Evolutionary conservation across 768 basidiomycete species (phyloP), one percentile per base, ranked within the genome.

Genomic region (Boletus reticuloceps): DNA sequence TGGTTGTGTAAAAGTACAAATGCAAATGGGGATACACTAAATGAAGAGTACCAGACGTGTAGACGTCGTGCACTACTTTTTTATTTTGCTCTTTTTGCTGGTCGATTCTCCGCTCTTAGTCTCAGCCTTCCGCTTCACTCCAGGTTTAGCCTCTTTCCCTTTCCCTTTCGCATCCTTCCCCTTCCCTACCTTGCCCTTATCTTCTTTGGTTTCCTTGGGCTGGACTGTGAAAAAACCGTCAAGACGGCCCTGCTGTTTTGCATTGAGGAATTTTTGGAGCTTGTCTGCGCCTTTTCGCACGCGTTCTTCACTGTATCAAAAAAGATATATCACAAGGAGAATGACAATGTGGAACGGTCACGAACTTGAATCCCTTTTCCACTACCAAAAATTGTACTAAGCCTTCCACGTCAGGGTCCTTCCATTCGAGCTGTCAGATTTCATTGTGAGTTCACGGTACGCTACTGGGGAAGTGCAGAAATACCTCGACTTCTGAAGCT

Each of bases 361-460:
- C 32, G 54, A 60, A 97, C 96, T 88, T 96, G 84, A 99, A 99
- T 7, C 97, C 97, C 69, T 99, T 98, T 67, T 98, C 91, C 37
- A 75, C 84, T 16, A 98, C 95, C 22, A 99, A 70, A 74, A 98
- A 99, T 43, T 98, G 83, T 6, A 99, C 86, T 5, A 99, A 78
- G 8, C 95, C 96, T 8, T 98, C 94, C 2, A 94, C 77, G 60
- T 99, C 94, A 2, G 97, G 97, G 56, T 81, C 81, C 54, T 84
- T 91, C 97, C 97, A 99, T 61, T 96, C 94, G 40, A 98, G 79
- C 94, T 97, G 65, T 7, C 9, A 25, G 49, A 20, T 40, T 29
- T 14, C 8, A 27, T 41, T 17, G 17, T 61, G 22, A 63, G 44
- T 19, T 52, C 9, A 16, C 34, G 38, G 6, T n/a, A 46, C 16